Evolutionary conservation across 106 monocot species (phyloP).

Genomic region (Acorus calamus): DNA sequence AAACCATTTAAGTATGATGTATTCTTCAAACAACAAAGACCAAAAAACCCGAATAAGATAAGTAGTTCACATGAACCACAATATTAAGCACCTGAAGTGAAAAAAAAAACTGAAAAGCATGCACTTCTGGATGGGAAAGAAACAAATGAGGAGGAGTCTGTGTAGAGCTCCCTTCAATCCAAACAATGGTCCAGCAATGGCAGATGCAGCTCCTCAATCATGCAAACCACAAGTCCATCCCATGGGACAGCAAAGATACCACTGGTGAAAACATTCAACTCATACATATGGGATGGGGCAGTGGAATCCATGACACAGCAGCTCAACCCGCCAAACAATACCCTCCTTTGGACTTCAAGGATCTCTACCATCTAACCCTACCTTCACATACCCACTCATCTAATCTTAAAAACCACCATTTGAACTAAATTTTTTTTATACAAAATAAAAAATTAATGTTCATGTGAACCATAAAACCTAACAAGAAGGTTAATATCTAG

Average conservation of each 20-base stretch:
- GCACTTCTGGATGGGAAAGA: not conserved
- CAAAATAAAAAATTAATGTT: no score
- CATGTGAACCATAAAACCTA: no score
- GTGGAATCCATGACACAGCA: slow-evolving; percentile 60
- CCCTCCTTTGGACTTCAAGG: slow-evolving; percentile 37
- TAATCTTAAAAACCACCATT: not conserved
- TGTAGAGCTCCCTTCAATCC: slow-evolving; percentile 70
- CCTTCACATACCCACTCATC: no score
- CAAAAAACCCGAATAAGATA: no score
- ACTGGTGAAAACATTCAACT: no score
- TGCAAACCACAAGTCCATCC: slow-evolving; percentile 52
- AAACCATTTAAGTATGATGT: no score
- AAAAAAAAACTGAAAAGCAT: no score
- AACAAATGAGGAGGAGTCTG: not conserved
- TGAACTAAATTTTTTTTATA: not conserved
- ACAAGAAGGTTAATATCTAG: no score
- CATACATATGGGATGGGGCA: slow-evolving; percentile 26
- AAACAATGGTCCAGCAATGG: slow-evolving; percentile 28
- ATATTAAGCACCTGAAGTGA: no score
- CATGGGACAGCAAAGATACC: not conserved
- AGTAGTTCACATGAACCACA: no score
- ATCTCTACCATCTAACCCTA: slow-evolving; percentile 26
- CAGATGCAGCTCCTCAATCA: slow-evolving; percentile 35
- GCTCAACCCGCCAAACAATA: slow-evolving; percentile 20
- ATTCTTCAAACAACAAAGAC: no score